Evolutionary conservation across 31 red algal species (phyloP).

Genomic region (Odonthalia washingtoniensis): DNA sequence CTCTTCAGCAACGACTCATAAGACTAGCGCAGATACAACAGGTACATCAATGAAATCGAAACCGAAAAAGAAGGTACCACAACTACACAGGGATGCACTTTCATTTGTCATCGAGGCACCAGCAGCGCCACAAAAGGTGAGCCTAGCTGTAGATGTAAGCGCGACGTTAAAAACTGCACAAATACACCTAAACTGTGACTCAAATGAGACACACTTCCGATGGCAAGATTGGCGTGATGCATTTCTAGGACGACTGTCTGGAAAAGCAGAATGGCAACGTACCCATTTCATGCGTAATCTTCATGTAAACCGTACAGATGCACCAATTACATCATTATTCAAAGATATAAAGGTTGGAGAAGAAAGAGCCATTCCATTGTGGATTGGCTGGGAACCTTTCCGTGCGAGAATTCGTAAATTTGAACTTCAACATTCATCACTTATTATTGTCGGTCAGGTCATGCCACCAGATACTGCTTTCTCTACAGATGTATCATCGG

Average conservation of each 20-base stretch:
- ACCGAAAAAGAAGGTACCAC: background rate
- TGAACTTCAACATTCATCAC: slow-evolving; percentile 65
- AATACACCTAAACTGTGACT: background rate
- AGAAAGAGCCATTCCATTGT: slow-evolving; percentile 40
- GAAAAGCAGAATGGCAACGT: slow-evolving; percentile 63
- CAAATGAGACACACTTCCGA: background rate
- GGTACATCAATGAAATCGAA: no score
- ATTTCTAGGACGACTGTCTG: slow-evolving; percentile 56
- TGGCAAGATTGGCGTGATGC: slow-evolving; percentile 82
- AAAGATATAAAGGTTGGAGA: slow-evolving; percentile 30
- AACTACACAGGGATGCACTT: no score
- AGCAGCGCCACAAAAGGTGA: slow-evolving; percentile 30
- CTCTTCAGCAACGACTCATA: no score
- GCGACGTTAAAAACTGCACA: background rate
- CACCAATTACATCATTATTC: slow-evolving; percentile 25
- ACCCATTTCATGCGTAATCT: slow-evolving; percentile 62
- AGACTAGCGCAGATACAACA: no score
- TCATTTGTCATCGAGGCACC: slow-evolving; percentile 8
- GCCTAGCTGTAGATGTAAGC: background rate
- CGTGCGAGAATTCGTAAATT: slow-evolving; percentile 64
- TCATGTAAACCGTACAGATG: slow-evolving; percentile 23
- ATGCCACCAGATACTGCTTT: slow-evolving; percentile 44
- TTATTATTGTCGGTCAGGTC: slow-evolving; percentile 68
- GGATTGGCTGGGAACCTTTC: slow-evolving; percentile 69
- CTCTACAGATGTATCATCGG: background rate